A percentile compares a stretch with the other conserved stretches of the same genome.
Conservation (phyloP, 2,329 filamentous ascomycete species). For the Neurospora sp. region DNA sequence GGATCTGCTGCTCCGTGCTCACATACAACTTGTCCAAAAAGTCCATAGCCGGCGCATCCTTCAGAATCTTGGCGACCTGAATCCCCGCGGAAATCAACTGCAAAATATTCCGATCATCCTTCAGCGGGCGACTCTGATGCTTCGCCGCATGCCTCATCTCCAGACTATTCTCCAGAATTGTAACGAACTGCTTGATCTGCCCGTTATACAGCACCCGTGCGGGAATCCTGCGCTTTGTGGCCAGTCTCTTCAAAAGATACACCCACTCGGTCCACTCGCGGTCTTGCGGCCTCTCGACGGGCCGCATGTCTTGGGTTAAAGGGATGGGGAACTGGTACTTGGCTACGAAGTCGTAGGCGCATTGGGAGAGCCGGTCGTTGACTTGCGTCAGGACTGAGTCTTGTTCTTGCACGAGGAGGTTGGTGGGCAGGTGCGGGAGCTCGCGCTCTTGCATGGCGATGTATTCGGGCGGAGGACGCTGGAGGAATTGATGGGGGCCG, state of each 20-base stretch:
- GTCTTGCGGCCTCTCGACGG: conserved; percentile 63
- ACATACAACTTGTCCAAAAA: conserved; percentile 74
- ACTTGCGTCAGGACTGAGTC: conserved; percentile 71
- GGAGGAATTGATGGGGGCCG: conserved; percentile 73
- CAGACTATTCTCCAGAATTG: conserved; percentile 77
- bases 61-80: conserved; percentile 79
- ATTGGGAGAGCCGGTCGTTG: conserved; percentile 76
- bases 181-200: conserved; percentile 86
- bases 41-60: conserved; percentile 75
- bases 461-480: conserved; percentile 60
- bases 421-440: conserved; percentile 72
- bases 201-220: conserved; percentile 78
- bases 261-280: conserved; percentile 82
- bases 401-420: conserved; percentile 75
- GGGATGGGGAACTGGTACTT: conserved; percentile 88
- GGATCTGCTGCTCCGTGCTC: conserved; percentile 70
- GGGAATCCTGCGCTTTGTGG: conserved; percentile 77
- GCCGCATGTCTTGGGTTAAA: conserved; percentile 71
- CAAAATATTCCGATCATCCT: conserved; percentile 81
- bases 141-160: conserved; percentile 82
- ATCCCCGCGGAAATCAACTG: conserved; percentile 81
- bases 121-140: conserved; percentile 71
- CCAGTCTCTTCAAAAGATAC: conserved; percentile 73
- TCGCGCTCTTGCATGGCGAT: conserved; percentile 71
- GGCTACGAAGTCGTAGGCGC: conserved; percentile 82